Percentiles rank a stretch among this genome's conserved stretches.
These are phyloP conservation scores for Phytomonas francai DNA, from an alignment of 208 protist species.

Conservation along the genomic window DNA sequence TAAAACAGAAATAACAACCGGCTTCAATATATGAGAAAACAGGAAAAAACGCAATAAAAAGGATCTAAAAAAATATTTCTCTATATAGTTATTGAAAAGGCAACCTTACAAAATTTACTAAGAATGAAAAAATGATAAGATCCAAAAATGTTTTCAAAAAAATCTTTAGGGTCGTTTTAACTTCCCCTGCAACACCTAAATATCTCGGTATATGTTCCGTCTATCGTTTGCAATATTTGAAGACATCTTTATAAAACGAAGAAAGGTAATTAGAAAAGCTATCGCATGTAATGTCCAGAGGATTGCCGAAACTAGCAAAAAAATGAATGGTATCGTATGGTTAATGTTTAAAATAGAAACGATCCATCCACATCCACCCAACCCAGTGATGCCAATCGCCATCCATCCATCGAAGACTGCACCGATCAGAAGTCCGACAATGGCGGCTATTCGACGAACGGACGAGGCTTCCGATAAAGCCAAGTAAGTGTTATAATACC, in stretches of 20 bases:
- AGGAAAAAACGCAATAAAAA: background rate
- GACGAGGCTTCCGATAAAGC: conserved; percentile 27
- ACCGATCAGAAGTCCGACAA: conserved; percentile 57
- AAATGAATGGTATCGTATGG: conserved; percentile 18
- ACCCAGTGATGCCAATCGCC: conserved; percentile 53
- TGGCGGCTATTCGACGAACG: conserved; percentile 35
- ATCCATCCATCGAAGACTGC: conserved; percentile 74
- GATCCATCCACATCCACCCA: conserved; percentile 75
- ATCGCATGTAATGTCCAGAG: conserved; percentile 61
- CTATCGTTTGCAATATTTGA: background rate
- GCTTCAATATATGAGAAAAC: background rate
- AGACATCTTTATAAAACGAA: conserved; percentile 21
- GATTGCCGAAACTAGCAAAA: conserved; percentile 48
- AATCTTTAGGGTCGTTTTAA: background rate
- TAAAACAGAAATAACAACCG: background rate
- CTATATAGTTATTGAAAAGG: background rate
- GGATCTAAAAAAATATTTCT: conserved; percentile 1
- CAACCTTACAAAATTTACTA: background rate
- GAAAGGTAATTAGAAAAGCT: conserved; percentile 40
- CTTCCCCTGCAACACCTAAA: background rate
- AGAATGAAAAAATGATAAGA: background rate
- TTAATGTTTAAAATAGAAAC: conserved; percentile 23
- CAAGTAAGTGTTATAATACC: conserved; percentile 82
- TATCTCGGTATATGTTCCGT: conserved; percentile 1
- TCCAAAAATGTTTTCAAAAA: background rate